Evolutionary conservation across 225 moss, liverwort and hornwort species (phyloP), one percentile per base, ranked within the genome.

Genomic region (Rhytidiadelphus loreus): DNA sequence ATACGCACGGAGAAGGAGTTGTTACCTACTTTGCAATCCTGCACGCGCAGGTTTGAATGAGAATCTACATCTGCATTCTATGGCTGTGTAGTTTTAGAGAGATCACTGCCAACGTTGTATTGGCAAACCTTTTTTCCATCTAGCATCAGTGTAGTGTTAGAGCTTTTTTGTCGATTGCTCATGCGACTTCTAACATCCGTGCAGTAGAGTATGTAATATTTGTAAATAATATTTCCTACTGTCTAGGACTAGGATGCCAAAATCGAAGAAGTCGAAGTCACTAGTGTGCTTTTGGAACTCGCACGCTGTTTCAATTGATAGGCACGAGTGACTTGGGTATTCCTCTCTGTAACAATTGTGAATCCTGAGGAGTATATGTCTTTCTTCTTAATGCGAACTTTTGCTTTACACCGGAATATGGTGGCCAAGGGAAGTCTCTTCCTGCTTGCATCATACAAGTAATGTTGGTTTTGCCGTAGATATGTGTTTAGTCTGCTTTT

Each of bases 181-280:
- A 50, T 77, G 85, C 59, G 57, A 87, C 89, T 89, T 84, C 70
- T 63, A 82, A 82, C 70, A 44, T 63, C 90, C 81, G 50, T 81
- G 77, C 90, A 91, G 85, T 85, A 88, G 85, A 76, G 84, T 87
- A 82, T 89, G 90, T 87, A 85, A 87, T 77, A 83, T 88, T 89
- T 93, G 92, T 93, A 88, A 64, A 87, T 91, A 86, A 39, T 93
- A 78, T 77, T 83, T 86, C 69, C 80, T 86, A 90, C 83, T 88
- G 86, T 61, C 86, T 86, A 90, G 81, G 88, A 81, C 81, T 84
- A 90, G 66, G 79, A 65, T 86, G 50, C 63, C 37, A 64, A 69
- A 88, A 79, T 57, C 73, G 78, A 86, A 86, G 72, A 72, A 88
- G 73, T 86, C 59, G 86, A 58, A 82, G 83, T 46, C 73, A 68